Base-by-base conservation (phyloP, 176 grass and related monocot species). In the Oryza punctata region DNA sequence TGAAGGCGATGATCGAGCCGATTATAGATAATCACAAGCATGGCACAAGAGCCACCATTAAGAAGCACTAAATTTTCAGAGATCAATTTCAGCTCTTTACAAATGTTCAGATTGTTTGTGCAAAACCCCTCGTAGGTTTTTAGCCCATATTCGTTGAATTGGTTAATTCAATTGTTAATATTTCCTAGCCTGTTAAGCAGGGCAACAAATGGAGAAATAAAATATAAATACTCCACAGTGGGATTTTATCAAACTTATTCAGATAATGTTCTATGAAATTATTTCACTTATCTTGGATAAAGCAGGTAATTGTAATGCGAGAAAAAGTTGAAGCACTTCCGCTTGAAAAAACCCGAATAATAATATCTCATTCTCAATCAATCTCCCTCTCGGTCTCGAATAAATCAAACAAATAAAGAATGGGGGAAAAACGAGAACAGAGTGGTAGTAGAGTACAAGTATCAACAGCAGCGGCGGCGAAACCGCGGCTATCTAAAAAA, bases 1-100 rank as follows among this genome's bases (percentile, higher is more conserved):
- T 94, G 26, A 86, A 87, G 84, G 66, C 72, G 5, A 72, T 91
- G 0, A 65, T 89, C 12, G 73, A 88, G 66, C 68, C 80, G 8
- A 81, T 81, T 24, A 15, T 38, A n/a, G 64, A 85, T 12, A 68
- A 72, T 70, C 49, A n/a, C 59, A 87, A 82, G 70, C 25, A 78
- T 82, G 33, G 11, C 7, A 70, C 3, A 37, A 64, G 14, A 43
- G n/a, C 1, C 41, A 82, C 68, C 37, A 72, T 19, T 59, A n/a
- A 28, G 18, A 57, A 57, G 6, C 52, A 57, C 52, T 57, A 61
- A 24, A 61, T 9, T 61, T n/a, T 61, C 19, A 24, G 8, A 61
- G 2, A 2, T 23, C 6, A n/a, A n/a, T 6, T 60, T 59, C 7
- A 59, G 7, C 5, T 23, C 54, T n/a, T 0, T 21, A 2, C 19